Percentiles rank a stretch among this genome's conserved stretches.
phyloP scores from a whole-genome alignment of 768 basidiomycete genomes.

The Macrolepiota dolichaula region DNA sequence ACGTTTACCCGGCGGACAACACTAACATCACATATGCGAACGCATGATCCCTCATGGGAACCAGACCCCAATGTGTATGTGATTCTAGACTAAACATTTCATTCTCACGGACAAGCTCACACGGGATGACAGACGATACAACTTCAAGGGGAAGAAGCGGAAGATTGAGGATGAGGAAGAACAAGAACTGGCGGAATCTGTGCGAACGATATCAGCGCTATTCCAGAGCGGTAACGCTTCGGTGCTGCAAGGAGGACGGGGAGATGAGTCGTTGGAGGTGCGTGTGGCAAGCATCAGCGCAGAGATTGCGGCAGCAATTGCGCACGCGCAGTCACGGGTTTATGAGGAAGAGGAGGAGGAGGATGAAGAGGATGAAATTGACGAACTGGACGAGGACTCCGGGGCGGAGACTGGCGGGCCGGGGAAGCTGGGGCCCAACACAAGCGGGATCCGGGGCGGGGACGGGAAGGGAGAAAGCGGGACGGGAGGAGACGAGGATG shows the following conservation, averaged over 20 bases:
- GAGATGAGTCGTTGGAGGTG: constrained; percentile 53
- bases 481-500: constrained; percentile 48
- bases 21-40: constrained; percentile 82
- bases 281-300: constrained; percentile 77
- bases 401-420: constrained; percentile 47
- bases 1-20: constrained; percentile 86
- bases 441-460: constrained; percentile 54
- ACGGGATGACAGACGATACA: constrained; percentile 57
- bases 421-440: constrained; percentile 55
- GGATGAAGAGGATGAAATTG: constrained; percentile 47
- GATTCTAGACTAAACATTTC: constrained; percentile 3
- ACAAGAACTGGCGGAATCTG: constrained; percentile 64
- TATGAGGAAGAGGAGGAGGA: constrained; percentile 57
- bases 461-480: constrained; percentile 27
- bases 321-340: constrained; percentile 63
- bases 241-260: constrained; percentile 23
- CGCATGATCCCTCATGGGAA: constrained; percentile 82
- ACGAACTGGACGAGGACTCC: constrained; percentile 49
- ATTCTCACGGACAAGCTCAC: constrained; percentile 14
- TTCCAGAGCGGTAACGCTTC: constrained; percentile 46
- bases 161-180: constrained; percentile 61
- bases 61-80: constrained; percentile 80
- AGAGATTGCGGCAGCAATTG: constrained; percentile 78
- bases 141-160: constrained; percentile 72
- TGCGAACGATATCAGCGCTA: constrained; percentile 70